phyloP scores from a whole-genome alignment of 345 rosid genomes.

The Excoecaria agallocha region DNA sequence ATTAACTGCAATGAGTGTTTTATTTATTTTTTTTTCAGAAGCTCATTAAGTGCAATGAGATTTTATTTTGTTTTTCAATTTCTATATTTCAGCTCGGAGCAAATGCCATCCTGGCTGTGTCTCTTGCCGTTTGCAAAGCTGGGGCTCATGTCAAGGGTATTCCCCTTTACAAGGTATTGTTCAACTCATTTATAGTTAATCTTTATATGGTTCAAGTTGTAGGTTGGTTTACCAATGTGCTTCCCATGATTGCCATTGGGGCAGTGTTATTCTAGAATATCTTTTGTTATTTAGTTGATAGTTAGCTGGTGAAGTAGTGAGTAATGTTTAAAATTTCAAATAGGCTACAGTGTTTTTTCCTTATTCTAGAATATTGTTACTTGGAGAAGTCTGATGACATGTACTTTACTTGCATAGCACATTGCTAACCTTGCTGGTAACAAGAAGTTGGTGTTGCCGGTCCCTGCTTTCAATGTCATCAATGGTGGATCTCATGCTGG shows the following conservation, averaged over 20 bases:
- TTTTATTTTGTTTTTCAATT: background rate
- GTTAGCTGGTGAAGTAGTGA: background rate
- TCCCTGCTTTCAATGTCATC: constrained; percentile 69
- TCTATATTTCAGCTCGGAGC: constrained; percentile 54
- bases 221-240: background rate
- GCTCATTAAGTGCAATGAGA: background rate
- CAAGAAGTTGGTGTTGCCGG: constrained; percentile 58
- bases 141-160: constrained; percentile 65
- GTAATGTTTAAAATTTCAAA: no score
- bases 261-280: background rate
- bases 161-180: constrained; percentile 58
- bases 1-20: background rate
- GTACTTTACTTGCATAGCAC: constrained; percentile 43
- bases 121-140: constrained; percentile 71
- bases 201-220: no score
- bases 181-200: background rate
- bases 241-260: background rate
- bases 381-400: background rate
- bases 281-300: background rate
- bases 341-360: background rate
- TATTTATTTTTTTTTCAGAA: background rate
- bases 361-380: background rate
- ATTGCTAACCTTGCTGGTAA: constrained; percentile 73
- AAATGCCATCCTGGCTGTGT: constrained; percentile 69
- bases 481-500: constrained; percentile 75